Conservation (phyloP, 306 rosid species). For the Cyamopsis tetragonoloba region DNA sequence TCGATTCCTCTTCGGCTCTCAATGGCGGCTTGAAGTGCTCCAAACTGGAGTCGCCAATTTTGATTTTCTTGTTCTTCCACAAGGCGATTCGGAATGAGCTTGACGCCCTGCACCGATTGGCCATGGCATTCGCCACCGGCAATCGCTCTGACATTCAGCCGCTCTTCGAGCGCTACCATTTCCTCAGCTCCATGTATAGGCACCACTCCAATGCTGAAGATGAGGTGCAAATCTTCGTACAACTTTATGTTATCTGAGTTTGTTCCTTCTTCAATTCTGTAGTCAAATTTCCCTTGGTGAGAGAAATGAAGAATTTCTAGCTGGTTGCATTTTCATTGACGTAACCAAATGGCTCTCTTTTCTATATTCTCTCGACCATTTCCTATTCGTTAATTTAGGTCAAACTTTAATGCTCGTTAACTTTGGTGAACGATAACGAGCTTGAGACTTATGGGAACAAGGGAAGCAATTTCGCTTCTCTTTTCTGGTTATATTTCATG, state of each 20-base stretch:
- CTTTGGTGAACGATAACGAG: constrained; percentile 1
- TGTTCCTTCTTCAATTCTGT: neutral
- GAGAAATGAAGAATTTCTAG: constrained; percentile 11
- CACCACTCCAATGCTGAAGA: constrained; percentile 99
- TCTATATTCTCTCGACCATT: neutral
- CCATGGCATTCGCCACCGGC: constrained; percentile 87
- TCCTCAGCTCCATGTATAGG: constrained; percentile 77
- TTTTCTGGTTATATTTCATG: neutral
- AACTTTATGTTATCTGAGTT: neutral
- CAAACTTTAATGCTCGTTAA: neutral
- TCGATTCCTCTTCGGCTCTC: constrained; percentile 55
- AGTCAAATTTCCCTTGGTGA: neutral
- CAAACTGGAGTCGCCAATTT: constrained; percentile 68
- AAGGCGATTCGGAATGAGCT: constrained; percentile 92
- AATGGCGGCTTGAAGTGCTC: constrained; percentile 47
- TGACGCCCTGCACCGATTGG: constrained; percentile 73
- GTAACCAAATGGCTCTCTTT: constrained; percentile 18
- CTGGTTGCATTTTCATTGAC: constrained; percentile 5
- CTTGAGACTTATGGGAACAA: neutral
- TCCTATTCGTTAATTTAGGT: constrained; percentile 25
- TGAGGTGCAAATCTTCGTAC: constrained; percentile 58
- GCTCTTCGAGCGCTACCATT: constrained; percentile 69
- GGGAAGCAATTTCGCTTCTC: neutral
- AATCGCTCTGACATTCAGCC: constrained; percentile 63
- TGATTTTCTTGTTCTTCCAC: constrained; percentile 83